Evolutionary conservation across 1,284 basidiomycete species (phyloP), one percentile per base, ranked within the genome.

Genomic region (Sparassis latifolia): DNA sequence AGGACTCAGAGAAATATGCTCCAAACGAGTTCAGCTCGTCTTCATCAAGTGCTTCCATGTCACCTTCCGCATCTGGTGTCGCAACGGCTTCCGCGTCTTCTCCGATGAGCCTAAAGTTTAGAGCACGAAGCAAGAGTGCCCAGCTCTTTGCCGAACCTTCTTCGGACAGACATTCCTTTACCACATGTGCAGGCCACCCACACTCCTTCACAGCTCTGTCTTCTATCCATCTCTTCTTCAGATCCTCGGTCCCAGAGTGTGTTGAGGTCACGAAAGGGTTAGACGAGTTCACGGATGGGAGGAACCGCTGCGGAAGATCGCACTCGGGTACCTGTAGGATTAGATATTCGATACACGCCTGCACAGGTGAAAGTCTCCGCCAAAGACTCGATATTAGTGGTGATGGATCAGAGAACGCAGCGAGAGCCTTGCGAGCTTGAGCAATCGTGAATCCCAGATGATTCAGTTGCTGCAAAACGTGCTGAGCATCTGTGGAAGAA

Each of bases 121-220:
- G 68, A 4, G 69, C 65, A 5, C 73, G 71, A 35, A 82, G 57
- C 12, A 88, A 74, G 4, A 69, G 60, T 43, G 72, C 70, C 77
- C 79, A 77, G 66, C 73, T 71, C 58, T 77, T 71, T 45, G 65
- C 64, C 49, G 72, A 60, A 43, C 56, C 66, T 39, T 63, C 61
- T 57, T 73, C 65, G 5, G 62, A 59, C 46, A 80, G 71, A 49
- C 73, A 77, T 31, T 76, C 72, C 58, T 80, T 82, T 10, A 94
- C 89, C 6, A 79, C 72, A 52, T 86, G 80, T 1, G 78, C 69
- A 5, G 93, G 93, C 71, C 86, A 94, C 2, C 93, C 94, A 41
- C 86, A 89, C 62, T 89, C 80, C 62, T 92, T 92, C 50, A 86
- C 76, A 2, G 91, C 81, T 60, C 85, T 83, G 49, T 97, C 91